phyloP scores from a whole-genome alignment of 768 basidiomycete species.

The Mycena galericulata region DNA sequence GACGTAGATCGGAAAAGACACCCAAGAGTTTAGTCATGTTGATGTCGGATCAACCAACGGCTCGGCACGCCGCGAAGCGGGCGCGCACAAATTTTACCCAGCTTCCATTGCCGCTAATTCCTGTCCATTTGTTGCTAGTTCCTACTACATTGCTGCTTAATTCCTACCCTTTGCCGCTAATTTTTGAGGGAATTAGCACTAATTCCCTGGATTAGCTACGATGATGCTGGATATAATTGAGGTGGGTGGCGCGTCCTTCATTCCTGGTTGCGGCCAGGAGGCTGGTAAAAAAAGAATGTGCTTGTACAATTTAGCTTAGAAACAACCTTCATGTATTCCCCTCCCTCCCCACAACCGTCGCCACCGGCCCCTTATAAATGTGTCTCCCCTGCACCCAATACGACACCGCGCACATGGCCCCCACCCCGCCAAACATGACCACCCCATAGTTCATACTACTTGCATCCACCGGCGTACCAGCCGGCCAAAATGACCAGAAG shows the following conservation, averaged over 20 bases:
- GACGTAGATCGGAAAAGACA: too few relatives aligned
- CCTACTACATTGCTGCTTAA: too few relatives aligned
- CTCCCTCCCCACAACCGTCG: conserved; percentile 24
- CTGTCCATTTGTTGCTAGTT: too few relatives aligned
- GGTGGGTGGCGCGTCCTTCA: conserved; percentile 2
- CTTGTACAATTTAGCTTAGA: conserved; percentile 19
- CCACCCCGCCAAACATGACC: conserved; percentile 25
- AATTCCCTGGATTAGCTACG: conserved; percentile 4
- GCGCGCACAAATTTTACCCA: too few relatives aligned
- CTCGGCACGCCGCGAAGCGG: too few relatives aligned
- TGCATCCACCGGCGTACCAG: conserved; percentile 24
- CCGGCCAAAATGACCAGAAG: conserved; percentile 28
- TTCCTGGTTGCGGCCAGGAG: conserved; percentile 11
- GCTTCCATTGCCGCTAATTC: too few relatives aligned
- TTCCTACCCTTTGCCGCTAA: conserved; percentile 1
- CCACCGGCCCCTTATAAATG: conserved; percentile 25
- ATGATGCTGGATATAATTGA: background rate
- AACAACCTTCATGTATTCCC: conserved; percentile 18
- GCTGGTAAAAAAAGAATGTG: conserved; percentile 22
- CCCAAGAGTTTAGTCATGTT: too few relatives aligned
- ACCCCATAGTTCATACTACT: conserved; percentile 24
- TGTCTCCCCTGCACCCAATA: conserved; percentile 27
- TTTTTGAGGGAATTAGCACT: background rate
- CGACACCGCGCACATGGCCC: conserved; percentile 25
- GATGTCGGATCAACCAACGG: too few relatives aligned